Percentiles rank a stretch among this genome's conserved stretches.
Evolutionary conservation across 2,329 filamentous ascomycete species (phyloP).

Genomic region (Epichloe aotearoae): DNA sequence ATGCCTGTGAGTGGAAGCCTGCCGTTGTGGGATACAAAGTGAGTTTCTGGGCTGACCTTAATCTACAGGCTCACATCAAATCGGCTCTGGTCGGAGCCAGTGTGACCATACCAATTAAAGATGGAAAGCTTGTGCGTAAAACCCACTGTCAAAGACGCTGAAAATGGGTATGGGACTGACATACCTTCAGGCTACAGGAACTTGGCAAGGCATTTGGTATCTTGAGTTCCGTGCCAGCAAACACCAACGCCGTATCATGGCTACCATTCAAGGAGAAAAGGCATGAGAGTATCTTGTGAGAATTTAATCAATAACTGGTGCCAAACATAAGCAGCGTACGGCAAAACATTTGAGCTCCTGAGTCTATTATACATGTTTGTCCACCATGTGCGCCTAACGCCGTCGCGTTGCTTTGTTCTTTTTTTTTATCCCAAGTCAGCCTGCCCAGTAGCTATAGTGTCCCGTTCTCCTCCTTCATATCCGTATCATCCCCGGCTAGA

Average conservation of each 20-base stretch:
- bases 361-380: constrained; percentile 6
- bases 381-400: constrained; percentile 21
- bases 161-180: neutral
- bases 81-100: constrained; percentile 78
- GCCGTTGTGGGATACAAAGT: neutral
- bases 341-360: neutral
- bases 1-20: constrained; percentile 58
- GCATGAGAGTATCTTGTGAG: constrained; percentile 15
- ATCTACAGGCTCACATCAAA: constrained; percentile 71
- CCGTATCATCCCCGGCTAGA: constrained; percentile 47
- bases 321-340: neutral
- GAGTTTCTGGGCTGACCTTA: neutral
- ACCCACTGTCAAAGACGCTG: neutral
- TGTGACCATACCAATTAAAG: constrained; percentile 78
- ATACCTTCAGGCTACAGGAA: constrained; percentile 40
- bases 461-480: constrained; percentile 42
- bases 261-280: constrained; percentile 86
- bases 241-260: constrained; percentile 72
- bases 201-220: constrained; percentile 89
- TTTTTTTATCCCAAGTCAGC: constrained; percentile 12
- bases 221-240: constrained; percentile 70
- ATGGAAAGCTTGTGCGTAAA: constrained; percentile 56
- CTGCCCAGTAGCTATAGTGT: constrained; percentile 14
- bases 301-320: neutral
- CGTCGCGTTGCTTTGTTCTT: constrained; percentile 13